Conservation (phyloP, 331 rosid genomes). For the Pyracantha coccinea region DNA sequence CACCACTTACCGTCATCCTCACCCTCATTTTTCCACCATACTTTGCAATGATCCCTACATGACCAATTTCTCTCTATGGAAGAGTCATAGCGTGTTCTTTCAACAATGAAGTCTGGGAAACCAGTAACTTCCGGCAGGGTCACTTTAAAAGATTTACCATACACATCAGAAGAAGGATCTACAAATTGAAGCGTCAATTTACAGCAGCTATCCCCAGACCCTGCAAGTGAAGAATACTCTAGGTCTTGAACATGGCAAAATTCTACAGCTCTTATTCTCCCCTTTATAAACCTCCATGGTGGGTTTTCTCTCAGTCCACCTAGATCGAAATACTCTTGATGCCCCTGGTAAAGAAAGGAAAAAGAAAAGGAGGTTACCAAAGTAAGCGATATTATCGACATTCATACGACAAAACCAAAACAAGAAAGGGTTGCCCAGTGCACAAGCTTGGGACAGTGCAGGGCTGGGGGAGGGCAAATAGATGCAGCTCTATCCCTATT, state of each 20-base stretch:
- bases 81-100: conserved; percentile 69
- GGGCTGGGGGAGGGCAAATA: not conserved
- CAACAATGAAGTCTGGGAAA: conserved; percentile 96
- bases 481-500: not conserved
- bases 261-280: conserved; percentile 64
- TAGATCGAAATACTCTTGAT: conserved; percentile 71
- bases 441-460: not conserved
- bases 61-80: conserved; percentile 88
- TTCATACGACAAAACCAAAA: not conserved
- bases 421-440: not conserved
- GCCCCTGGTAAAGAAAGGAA: conserved; percentile 57
- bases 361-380: conserved; percentile 8
- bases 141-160: conserved; percentile 54
- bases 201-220: conserved; percentile 99
- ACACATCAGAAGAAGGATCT: conserved; percentile 59
- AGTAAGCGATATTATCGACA: not conserved
- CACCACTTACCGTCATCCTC: conserved; percentile 87
- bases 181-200: conserved; percentile 75
- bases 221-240: conserved; percentile 68
- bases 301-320: conserved; percentile 53
- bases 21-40: conserved; percentile 95
- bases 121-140: conserved; percentile 82
- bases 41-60: conserved; percentile 85
- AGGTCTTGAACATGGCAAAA: conserved; percentile 64
- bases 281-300: conserved; percentile 65